phyloP scores from a whole-genome alignment of 2,329 filamentous ascomycete genomes.

The Cytospora schulzeri region DNA sequence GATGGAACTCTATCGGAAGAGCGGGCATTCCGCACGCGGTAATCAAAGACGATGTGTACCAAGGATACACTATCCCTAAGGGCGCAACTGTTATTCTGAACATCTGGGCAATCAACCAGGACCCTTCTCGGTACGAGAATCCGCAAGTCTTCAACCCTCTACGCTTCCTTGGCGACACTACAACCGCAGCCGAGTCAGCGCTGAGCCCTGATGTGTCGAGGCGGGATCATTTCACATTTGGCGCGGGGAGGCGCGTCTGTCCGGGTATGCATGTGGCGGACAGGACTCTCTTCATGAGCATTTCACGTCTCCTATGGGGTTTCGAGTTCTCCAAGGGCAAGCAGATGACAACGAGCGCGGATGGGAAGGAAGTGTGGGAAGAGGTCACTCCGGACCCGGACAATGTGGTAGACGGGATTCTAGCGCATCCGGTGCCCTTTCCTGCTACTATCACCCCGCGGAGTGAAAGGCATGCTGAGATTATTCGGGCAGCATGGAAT shows the following conservation, averaged over 20 bases:
- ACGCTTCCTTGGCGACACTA: constrained; percentile 35
- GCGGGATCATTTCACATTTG: constrained; percentile 47
- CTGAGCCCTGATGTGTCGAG: constrained; percentile 32
- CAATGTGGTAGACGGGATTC: neutral
- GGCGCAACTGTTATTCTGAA: constrained; percentile 47
- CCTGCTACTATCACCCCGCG: neutral
- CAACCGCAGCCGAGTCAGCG: constrained; percentile 29
- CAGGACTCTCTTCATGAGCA: constrained; percentile 37
- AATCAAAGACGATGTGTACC: constrained; percentile 45
- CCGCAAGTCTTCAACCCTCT: constrained; percentile 47
- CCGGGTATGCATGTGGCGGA: constrained; percentile 51
- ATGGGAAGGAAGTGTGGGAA: neutral
- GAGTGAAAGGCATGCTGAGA: constrained; percentile 2
- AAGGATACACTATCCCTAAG: constrained; percentile 49
- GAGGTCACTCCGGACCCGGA: constrained; percentile 3
- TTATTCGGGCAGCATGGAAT: neutral
- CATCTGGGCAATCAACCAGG: constrained; percentile 49
- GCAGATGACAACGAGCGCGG: neutral
- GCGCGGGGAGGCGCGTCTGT: constrained; percentile 47
- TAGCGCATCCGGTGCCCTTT: constrained; percentile 3
- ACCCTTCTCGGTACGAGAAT: constrained; percentile 44
- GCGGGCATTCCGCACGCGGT: constrained; percentile 46
- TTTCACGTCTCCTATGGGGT: neutral
- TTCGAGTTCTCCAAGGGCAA: constrained; percentile 8
- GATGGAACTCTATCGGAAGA: constrained; percentile 47